Conservation (phyloP, 1,284 basidiomycete species). For the Trichosporon faecale region DNA sequence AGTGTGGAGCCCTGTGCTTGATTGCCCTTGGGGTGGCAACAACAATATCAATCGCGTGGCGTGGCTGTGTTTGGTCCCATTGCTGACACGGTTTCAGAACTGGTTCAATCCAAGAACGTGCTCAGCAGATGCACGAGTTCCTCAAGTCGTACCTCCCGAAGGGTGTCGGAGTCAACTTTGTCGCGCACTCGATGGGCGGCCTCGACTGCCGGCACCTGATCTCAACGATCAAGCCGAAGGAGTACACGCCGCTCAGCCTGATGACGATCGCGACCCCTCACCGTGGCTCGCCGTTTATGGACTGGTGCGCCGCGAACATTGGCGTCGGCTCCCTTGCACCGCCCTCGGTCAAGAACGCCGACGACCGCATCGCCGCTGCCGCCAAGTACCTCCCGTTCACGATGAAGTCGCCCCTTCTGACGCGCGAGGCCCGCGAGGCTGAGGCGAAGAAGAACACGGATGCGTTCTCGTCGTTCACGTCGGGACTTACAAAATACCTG, state of each 20-base stretch:
- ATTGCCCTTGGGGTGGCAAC: neutral
- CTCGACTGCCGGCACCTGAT: constrained; percentile 92
- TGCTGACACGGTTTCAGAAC: constrained; percentile 60
- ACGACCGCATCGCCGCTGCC: constrained; percentile 14
- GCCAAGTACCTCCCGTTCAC: constrained; percentile 52
- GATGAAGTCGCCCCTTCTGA: constrained; percentile 55
- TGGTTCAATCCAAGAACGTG: constrained; percentile 82
- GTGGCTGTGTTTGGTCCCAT: constrained; percentile 1
- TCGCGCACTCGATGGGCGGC: constrained; percentile 93
- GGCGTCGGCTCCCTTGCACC: constrained; percentile 65
- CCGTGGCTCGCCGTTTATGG: constrained; percentile 96
- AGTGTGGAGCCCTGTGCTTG: neutral
- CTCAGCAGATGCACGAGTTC: constrained; percentile 71
- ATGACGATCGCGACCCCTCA: constrained; percentile 93
- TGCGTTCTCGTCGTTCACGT: constrained; percentile 38
- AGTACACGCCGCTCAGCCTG: constrained; percentile 82
- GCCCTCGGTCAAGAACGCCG: constrained; percentile 28
- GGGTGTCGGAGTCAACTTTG: constrained; percentile 78
- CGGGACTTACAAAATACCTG: constrained; percentile 70
- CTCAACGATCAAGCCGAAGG: constrained; percentile 72
- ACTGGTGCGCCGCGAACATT: constrained; percentile 92
- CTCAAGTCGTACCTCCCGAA: constrained; percentile 63
- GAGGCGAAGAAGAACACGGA: constrained; percentile 22
- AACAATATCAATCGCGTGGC: neutral
- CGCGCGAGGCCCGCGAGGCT: constrained; percentile 30